A percentile compares a stretch with the other conserved stretches of the same genome.
phyloP scores from a whole-genome alignment of 441 rosid genomes.

The Adansonia rubrostipa region DNA sequence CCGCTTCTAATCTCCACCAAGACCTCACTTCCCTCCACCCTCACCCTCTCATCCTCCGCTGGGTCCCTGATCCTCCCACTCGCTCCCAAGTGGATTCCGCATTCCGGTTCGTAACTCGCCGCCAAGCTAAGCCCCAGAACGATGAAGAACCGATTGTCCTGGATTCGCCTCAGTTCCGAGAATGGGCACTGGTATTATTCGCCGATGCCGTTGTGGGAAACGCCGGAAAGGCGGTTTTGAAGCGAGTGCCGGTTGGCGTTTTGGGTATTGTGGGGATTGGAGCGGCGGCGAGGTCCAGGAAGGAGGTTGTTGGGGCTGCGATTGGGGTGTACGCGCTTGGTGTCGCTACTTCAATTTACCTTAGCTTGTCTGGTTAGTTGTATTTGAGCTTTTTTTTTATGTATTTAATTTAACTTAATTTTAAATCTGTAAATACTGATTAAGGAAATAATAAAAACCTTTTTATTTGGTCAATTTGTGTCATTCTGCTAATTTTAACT shows the following conservation, averaged over 20 bases:
- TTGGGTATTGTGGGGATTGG: constrained; percentile 81
- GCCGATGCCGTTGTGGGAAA: constrained; percentile 55
- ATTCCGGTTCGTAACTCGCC: constrained; percentile 41
- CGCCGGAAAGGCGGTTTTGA: constrained; percentile 64
- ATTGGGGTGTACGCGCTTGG: constrained; percentile 79
- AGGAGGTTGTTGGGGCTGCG: constrained; percentile 61
- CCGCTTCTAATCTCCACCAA: constrained; percentile 66
- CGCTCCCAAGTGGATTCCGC: constrained; percentile 75
- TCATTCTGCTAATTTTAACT: background rate
- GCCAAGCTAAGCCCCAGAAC: background rate
- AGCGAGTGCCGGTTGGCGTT: constrained; percentile 68
- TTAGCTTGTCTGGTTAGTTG: constrained; percentile 57
- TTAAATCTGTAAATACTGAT: background rate
- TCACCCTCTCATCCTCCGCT: constrained; percentile 51
- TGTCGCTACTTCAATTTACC: constrained; percentile 67
- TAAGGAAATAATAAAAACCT: background rate
- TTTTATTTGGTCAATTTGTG: background rate
- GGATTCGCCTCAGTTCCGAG: constrained; percentile 50
- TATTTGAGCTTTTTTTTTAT: background rate
- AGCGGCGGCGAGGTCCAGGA: constrained; percentile 53
- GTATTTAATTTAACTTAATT: background rate
- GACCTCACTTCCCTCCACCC: constrained; percentile 41
- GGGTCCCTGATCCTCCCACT: constrained; percentile 75
- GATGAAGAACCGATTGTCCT: constrained; percentile 39
- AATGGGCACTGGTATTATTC: constrained; percentile 75